These are phyloP conservation scores for Kwoniella sp. DNA, from an alignment of 768 basidiomycete species.

Conservation along the genomic window DNA sequence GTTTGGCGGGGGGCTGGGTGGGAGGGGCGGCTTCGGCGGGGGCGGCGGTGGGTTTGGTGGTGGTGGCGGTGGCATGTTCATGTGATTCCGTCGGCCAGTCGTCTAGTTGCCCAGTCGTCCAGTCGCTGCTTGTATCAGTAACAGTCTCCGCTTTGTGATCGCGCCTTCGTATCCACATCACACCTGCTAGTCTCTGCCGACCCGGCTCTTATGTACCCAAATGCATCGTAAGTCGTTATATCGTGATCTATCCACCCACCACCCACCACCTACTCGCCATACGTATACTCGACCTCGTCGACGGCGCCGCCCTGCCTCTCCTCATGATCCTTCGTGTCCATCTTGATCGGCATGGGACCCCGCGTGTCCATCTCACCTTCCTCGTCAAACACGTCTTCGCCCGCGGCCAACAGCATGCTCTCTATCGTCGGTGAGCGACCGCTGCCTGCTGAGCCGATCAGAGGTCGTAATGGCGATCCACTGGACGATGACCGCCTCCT, in stretches of 20 bases:
- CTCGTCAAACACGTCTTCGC: conserved; percentile 58
- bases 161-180: too few relatives aligned
- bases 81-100: too few relatives aligned
- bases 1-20: neutral
- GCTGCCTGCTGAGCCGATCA: conserved; percentile 55
- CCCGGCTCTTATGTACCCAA: too few relatives aligned
- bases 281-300: conserved; percentile 51
- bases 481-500: conserved; percentile 62
- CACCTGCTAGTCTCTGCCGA: too few relatives aligned
- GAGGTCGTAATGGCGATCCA: conserved; percentile 76
- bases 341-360: conserved; percentile 63
- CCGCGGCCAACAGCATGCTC: conserved; percentile 1
- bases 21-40: conserved; percentile 9
- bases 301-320: conserved; percentile 45
- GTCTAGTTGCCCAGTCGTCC: too few relatives aligned
- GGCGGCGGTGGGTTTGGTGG: conserved; percentile 25
- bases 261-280: conserved; percentile 34
- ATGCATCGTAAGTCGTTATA: too few relatives aligned
- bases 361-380: conserved; percentile 64
- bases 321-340: conserved; percentile 37
- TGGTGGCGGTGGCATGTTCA: conserved; percentile 11
- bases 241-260: too few relatives aligned
- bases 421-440: conserved; percentile 4
- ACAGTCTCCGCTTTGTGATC: too few relatives aligned
- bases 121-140: too few relatives aligned